Conservation (phyloP, 257 asterid species). For the Scutellaria barbata region DNA sequence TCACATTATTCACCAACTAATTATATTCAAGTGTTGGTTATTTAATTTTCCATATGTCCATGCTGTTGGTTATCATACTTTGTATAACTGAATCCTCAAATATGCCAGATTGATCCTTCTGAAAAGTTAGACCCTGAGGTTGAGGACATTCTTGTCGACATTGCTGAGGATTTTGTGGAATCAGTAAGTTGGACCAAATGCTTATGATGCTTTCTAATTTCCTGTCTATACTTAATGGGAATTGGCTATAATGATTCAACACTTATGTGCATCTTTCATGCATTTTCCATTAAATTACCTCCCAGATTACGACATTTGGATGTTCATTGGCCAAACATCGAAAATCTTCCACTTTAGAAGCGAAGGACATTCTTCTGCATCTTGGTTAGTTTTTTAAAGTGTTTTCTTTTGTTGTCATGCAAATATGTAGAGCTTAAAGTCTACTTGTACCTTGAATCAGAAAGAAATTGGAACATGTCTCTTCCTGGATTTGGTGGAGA, state of each 20-base stretch:
- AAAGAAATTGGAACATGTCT: conserved; percentile 85
- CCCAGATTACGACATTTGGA: conserved; percentile 80
- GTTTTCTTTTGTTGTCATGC: conserved; percentile 19
- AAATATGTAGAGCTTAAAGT: conserved; percentile 35
- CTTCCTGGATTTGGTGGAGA: conserved; percentile 97
- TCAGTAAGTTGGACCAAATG: conserved; percentile 64
- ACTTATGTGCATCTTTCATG: conserved; percentile 12
- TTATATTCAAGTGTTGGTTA: not conserved
- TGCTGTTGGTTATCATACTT: not conserved
- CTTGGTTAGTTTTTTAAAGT: conserved; percentile 66
- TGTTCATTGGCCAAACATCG: conserved; percentile 95
- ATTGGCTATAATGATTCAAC: too few relatives aligned
- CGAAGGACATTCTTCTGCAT: conserved; percentile 89
- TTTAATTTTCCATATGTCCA: not conserved
- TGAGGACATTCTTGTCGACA: conserved; percentile 81
- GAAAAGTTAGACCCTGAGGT: conserved; percentile 84
- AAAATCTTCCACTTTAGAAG: conserved; percentile 83
- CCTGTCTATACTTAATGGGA: not conserved
- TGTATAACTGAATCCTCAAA: conserved; percentile 15
- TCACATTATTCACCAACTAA: not conserved
- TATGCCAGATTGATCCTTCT: conserved; percentile 80
- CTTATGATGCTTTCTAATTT: not conserved
- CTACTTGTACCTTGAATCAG: conserved; percentile 46
- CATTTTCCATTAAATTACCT: conserved; percentile 13
- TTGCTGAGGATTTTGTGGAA: conserved; percentile 94